These are phyloP conservation scores for Aspergillus thermomutatus DNA, from an alignment of 2,329 filamentous ascomycete genomes.

Conservation along the genomic window DNA sequence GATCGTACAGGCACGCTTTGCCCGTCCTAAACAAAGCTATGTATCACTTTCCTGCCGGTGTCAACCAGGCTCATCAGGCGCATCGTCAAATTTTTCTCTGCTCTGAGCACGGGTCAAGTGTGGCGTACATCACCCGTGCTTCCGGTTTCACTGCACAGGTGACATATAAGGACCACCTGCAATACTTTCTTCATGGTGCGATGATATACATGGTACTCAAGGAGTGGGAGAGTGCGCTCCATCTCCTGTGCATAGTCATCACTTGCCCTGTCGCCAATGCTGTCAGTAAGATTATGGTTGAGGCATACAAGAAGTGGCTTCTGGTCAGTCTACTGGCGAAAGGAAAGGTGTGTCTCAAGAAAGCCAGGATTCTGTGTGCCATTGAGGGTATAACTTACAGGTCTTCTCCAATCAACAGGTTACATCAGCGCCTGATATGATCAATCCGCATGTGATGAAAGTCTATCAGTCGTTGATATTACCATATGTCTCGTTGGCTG, in stretches of 20 bases:
- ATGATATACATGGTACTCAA: constrained; percentile 61
- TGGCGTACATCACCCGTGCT: constrained; percentile 32
- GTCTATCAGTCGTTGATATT: constrained; percentile 58
- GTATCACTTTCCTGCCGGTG: constrained; percentile 37
- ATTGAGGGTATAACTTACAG: constrained; percentile 3
- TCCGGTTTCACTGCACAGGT: constrained; percentile 41
- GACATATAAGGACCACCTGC: constrained; percentile 47
- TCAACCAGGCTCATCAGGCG: constrained; percentile 22
- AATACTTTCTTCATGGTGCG: constrained; percentile 65
- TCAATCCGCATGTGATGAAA: constrained; percentile 53
- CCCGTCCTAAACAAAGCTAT: constrained; percentile 42
- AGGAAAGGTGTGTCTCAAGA: constrained; percentile 51
- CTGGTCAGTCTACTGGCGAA: constrained; percentile 69
- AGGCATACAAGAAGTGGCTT: constrained; percentile 90
- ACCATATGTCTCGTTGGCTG: constrained; percentile 68
- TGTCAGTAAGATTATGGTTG: constrained; percentile 74
- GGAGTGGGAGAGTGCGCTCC: constrained; percentile 61
- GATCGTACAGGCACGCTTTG: constrained; percentile 37
- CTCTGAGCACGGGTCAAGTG: constrained; percentile 28
- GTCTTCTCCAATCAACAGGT: constrained; percentile 29
- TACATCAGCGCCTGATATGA: constrained; percentile 54
- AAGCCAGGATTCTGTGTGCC: not conserved
- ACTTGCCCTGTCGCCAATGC: constrained; percentile 63
- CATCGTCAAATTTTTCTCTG: constrained; percentile 24
- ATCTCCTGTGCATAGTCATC: constrained; percentile 63